Evolutionary conservation across 75 land plant genomes (phyloP).

Genomic region (Picea glauca): DNA sequence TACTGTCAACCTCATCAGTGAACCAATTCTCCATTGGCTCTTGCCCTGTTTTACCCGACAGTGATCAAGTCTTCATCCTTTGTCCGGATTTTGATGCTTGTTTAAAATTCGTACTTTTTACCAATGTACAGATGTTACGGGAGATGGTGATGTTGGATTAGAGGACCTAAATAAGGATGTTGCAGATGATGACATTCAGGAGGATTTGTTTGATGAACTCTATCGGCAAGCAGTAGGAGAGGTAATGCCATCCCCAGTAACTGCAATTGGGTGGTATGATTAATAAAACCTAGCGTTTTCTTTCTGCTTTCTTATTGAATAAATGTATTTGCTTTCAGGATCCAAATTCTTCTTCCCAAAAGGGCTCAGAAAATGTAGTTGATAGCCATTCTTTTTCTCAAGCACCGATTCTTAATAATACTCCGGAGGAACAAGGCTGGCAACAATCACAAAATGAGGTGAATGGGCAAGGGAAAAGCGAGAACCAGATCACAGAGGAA

Average conservation of each 20-base stretch:
- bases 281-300: not conserved
- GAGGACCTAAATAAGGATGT: too few species aligned
- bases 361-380: not conserved
- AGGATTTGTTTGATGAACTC: too few species aligned
- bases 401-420: not conserved
- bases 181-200: too few species aligned
- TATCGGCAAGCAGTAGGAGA: too few species aligned
- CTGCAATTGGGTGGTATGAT: too few species aligned
- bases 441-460: not conserved
- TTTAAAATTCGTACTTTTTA: not conserved
- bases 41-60: not conserved
- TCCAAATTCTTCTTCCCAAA: not conserved
- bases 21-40: not conserved
- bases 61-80: not conserved
- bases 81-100: not conserved
- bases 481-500: slow-evolving; percentile 42
- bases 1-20: too few species aligned
- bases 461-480: not conserved
- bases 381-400: not conserved
- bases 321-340: not conserved
- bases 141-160: not conserved
- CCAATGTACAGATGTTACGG: slow-evolving; percentile 4
- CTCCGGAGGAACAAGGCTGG: not conserved
- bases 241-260: too few species aligned
- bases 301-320: not conserved